phyloP scores from a whole-genome alignment of 2,329 filamentous ascomycete species.

The Herpomyces periplanetae region DNA sequence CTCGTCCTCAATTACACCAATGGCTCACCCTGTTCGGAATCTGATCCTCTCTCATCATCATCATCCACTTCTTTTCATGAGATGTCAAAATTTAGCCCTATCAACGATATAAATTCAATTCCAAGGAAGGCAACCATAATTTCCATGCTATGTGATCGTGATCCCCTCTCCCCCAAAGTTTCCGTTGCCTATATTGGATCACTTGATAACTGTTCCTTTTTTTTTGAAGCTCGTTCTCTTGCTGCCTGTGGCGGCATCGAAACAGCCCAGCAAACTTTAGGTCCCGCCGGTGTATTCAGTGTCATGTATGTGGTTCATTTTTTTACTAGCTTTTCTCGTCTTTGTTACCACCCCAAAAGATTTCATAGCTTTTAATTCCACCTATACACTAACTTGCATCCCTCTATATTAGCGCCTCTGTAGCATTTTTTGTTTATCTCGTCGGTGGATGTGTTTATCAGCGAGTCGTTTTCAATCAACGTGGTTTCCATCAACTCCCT shows the following conservation, averaged over 20 bases:
- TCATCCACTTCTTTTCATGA: no score
- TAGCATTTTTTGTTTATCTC: conserved; percentile 50
- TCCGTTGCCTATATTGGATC: conserved; percentile 40
- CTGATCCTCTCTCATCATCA: conserved; percentile 4
- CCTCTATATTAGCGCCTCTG: conserved; percentile 11
- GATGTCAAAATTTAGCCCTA: no score
- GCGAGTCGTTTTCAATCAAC: conserved; percentile 61
- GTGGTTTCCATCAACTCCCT: conserved; percentile 74
- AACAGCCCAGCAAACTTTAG: conserved; percentile 16
- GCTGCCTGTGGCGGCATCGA: conserved; percentile 41
- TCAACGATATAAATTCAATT: conserved; percentile 2
- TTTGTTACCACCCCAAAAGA: conserved; percentile 1
- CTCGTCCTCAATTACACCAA: conserved; percentile 35
- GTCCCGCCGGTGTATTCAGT: conserved; percentile 37
- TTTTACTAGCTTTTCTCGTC: no score
- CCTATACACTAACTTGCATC: conserved; percentile 1
- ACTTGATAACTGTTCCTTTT: conserved; percentile 66
- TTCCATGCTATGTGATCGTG: conserved; percentile 65
- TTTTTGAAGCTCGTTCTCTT: conserved; percentile 60
- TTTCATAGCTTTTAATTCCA: conserved; percentile 3
- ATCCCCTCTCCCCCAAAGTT: conserved; percentile 24
- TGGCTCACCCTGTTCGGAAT: conserved; percentile 23
- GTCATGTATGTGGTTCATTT: conserved; percentile 26
- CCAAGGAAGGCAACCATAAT: conserved; percentile 43
- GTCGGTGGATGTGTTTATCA: conserved; percentile 84